Conservation (phyloP, 2,329 filamentous ascomycete species). For the Blastomyces silverae region DNA sequence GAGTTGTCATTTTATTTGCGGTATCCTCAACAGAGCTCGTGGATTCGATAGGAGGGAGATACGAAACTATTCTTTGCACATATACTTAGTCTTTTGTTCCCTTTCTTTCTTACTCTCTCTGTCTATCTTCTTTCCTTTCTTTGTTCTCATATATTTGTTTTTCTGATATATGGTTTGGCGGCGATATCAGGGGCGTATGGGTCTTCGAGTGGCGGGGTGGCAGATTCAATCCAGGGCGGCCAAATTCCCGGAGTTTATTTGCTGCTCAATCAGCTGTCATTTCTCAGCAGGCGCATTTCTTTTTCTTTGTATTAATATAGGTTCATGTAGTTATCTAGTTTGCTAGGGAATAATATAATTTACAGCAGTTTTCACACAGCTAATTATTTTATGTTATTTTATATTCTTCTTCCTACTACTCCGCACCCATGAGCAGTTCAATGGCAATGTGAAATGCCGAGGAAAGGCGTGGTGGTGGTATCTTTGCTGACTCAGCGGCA, state of each 20-base stretch:
- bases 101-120: not conserved
- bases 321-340: not conserved
- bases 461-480: not conserved
- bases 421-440: not conserved
- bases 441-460: not conserved
- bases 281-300: not conserved
- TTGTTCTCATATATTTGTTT: not conserved
- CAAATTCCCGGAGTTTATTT: not conserved
- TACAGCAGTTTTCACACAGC: not conserved
- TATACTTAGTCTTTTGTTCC: not conserved
- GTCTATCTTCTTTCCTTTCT: not conserved
- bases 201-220: not conserved
- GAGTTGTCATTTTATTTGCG: not conserved
- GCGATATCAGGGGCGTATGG: constrained; percentile 10
- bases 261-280: not conserved
- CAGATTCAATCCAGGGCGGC: constrained; percentile 1
- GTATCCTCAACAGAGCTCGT: not conserved
- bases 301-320: not conserved
- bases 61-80: not conserved
- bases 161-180: constrained; percentile 1
- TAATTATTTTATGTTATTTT: not conserved
- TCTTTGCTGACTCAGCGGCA: constrained; percentile 5
- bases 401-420: not conserved
- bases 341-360: not conserved
- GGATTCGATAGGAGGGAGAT: not conserved